These are phyloP conservation scores for Tylopilus plumbeoviolaceoides DNA, from an alignment of 768 basidiomycete species.

Conservation along the genomic window DNA sequence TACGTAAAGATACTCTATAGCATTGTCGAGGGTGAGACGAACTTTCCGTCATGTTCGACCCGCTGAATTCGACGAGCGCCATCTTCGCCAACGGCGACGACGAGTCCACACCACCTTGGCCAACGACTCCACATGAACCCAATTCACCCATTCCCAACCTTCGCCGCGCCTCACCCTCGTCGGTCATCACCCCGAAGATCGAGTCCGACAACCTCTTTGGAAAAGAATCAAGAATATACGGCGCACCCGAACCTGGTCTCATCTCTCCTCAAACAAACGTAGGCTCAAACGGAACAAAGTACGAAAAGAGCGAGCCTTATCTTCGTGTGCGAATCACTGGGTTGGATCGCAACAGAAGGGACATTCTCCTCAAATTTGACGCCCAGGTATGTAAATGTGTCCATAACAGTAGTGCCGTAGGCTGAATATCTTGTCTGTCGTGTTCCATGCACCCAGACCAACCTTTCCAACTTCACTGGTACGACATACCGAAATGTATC, in stretches of 20 bases:
- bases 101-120: conserved; percentile 63
- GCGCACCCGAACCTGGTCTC: conserved; percentile 78
- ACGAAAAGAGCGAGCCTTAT: conserved; percentile 78
- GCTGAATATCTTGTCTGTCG: background rate
- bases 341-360: conserved; percentile 91
- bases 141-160: conserved; percentile 71
- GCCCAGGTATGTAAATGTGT: conserved; percentile 64
- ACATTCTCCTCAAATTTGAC: conserved; percentile 91
- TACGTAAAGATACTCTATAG: conserved; percentile 13
- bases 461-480: conserved; percentile 86
- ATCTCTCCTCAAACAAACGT: conserved; percentile 69
- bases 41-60: conserved; percentile 64
- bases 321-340: conserved; percentile 86
- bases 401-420: background rate
- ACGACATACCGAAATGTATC: conserved; percentile 91
- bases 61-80: conserved; percentile 54
- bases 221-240: conserved; percentile 82
- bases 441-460: conserved; percentile 56
- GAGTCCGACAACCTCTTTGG: conserved; percentile 62
- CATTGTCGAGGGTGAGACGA: background rate
- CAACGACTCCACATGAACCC: conserved; percentile 71
- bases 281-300: conserved; percentile 63
- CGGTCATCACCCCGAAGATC: conserved; percentile 45
- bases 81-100: conserved; percentile 49
- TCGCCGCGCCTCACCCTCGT: conserved; percentile 54